Evolutionary conservation across 2,329 filamentous ascomycete species (phyloP).

Genomic region (Cladophialophora immunda): DNA sequence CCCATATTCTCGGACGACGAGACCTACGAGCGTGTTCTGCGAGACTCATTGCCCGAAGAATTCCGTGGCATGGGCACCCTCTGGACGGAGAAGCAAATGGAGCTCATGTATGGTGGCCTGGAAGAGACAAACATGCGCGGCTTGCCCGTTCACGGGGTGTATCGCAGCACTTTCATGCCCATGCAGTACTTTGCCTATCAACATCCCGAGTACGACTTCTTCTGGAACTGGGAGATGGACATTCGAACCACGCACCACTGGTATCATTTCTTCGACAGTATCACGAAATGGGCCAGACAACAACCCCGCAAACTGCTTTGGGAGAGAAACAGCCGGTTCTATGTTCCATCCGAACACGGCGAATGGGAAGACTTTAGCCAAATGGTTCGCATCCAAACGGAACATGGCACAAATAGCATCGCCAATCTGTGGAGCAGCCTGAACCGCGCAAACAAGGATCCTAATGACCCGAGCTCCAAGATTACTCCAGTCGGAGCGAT

Average conservation of each 20-base stretch:
- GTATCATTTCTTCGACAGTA: constrained; percentile 75
- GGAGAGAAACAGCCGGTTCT: constrained; percentile 82
- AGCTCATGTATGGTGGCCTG: constrained; percentile 85
- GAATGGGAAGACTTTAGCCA: constrained; percentile 81
- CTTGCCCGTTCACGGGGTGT: constrained; percentile 87
- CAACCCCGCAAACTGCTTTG: constrained; percentile 83
- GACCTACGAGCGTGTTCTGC: constrained; percentile 76
- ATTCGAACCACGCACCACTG: constrained; percentile 89
- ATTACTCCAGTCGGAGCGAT: constrained; percentile 30
- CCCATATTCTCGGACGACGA: constrained; percentile 83
- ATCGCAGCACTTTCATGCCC: constrained; percentile 91
- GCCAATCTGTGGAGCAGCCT: constrained; percentile 72
- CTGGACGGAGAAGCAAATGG: constrained; percentile 95
- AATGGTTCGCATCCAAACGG: constrained; percentile 78
- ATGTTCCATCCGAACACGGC: constrained; percentile 78
- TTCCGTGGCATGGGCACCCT: constrained; percentile 88
- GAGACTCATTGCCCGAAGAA: constrained; percentile 75
- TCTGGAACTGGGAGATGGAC: constrained; percentile 98
- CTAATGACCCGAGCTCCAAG: constrained; percentile 34
- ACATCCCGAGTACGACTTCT: constrained; percentile 88
- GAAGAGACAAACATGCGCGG: constrained; percentile 77
- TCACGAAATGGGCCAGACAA: constrained; percentile 72
- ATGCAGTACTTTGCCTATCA: constrained; percentile 91
- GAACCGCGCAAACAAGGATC: constrained; percentile 43
- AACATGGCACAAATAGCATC: constrained; percentile 70